Evolutionary conservation across 2,329 filamentous ascomycete species (phyloP), one percentile per base, ranked within the genome.

Genomic region (Xylariaceae sp.): DNA sequence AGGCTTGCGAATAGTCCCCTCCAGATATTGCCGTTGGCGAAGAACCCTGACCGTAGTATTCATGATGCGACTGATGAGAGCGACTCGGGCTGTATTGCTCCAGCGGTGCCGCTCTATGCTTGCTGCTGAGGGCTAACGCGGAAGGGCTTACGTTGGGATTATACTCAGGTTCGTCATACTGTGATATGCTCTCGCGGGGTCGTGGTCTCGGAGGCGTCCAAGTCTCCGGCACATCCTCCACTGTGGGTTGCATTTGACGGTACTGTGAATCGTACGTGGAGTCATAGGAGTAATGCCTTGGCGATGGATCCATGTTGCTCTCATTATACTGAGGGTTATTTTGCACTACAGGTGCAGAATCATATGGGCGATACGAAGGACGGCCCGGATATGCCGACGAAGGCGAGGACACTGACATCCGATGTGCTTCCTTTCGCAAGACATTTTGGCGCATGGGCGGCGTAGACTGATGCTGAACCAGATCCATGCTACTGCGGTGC

Each of bases 191-290:
- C 30, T 49, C 53, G 33, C 60, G 57, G 15, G 56, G 40, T 48
- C 62, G 59, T 4, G 54, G 46, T 40, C 55, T 62, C 11, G 65
- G 65, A 9, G 65, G 65, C 11, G 63, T 67, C 65, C 65, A 67
- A 1, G 78, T 76, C 43, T 83, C 81, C 4, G 82, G 81, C 6
- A 76, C 80, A 54, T 86, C 83, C 61, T 86, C 83, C 6, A 82
- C 81, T 6, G 77, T 84, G 2, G 78, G 80, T 58, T 83, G 82
- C 78, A 82, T 76, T 1, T 76, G 74, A 50, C 73, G 72, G 59
- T 71, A 68, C 38, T 74, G 74, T 35, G 66, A 59, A 46, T 76
- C 77, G 58, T 72, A 75, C 15, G 63, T 63, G 27, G 66, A 62
- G 52, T 83, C 78, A 49, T 78, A 78, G 1, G 79, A 76, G 47